phyloP scores from a whole-genome alignment of 1,139 yeast genomes.

The Nakaseomyces delphensis region DNA sequence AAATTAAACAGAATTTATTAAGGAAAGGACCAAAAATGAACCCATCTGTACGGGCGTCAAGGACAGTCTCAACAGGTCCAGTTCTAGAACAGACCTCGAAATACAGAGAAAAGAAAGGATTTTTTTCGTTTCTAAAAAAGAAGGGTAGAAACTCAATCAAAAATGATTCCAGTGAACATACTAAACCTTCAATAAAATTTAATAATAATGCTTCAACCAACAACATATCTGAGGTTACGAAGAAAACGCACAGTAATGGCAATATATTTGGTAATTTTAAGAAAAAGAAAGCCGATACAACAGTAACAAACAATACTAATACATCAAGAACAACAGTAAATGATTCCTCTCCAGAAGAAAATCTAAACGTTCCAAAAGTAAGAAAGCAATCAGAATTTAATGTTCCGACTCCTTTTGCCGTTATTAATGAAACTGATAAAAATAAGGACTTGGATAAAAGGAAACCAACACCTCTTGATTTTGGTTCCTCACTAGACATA shows the following conservation, averaged over 20 bases:
- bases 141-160: conserved; percentile 19
- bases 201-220: conserved; percentile 9
- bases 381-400: neutral
- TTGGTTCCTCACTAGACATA: neutral
- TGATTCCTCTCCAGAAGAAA: too few relatives aligned
- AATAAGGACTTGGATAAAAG: conserved; percentile 10
- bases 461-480: conserved; percentile 7
- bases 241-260: conserved; percentile 24
- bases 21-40: conserved; percentile 2
- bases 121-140: conserved; percentile 32
- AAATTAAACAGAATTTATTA: neutral
- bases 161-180: conserved; percentile 9
- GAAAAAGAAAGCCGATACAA: conserved; percentile 1
- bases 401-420: conserved; percentile 1
- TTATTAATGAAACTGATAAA: conserved; percentile 5
- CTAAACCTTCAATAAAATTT: conserved; percentile 13
- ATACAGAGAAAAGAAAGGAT: conserved; percentile 28
- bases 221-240: conserved; percentile 16
- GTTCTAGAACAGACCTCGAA: conserved; percentile 9
- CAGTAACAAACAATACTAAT: neutral
- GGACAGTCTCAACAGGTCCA: conserved; percentile 12
- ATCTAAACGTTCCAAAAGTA: neutral
- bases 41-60: neutral
- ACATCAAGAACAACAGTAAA: neutral
- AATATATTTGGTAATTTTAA: conserved; percentile 14